phyloP scores from a whole-genome alignment of 2,329 filamentous ascomycete species.

The Stachybotrys elegans region DNA sequence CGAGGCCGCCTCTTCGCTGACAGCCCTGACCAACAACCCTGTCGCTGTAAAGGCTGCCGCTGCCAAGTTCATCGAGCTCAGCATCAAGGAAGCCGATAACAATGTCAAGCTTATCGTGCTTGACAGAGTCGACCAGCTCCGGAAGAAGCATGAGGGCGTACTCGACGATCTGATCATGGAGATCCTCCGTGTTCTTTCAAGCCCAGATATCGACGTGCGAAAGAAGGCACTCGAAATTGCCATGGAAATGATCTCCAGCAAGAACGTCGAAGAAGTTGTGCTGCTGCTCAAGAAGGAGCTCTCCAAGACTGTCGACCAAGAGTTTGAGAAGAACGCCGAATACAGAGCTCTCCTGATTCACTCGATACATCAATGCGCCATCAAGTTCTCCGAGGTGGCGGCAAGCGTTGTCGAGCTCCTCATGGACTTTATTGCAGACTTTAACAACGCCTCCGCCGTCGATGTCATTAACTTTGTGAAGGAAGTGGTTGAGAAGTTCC shows the following conservation, averaged over 20 bases:
- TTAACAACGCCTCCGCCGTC: conserved; percentile 93
- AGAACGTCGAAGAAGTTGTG: conserved; percentile 97
- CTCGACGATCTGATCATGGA: conserved; percentile 96
- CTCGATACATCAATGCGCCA: conserved; percentile 95
- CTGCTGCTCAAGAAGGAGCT: conserved; percentile 96
- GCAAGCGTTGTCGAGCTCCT: conserved; percentile 93
- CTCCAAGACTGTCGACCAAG: conserved; percentile 94
- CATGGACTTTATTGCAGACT: conserved; percentile 99
- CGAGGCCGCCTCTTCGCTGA: conserved; percentile 92
- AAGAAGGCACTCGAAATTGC: conserved; percentile 86
- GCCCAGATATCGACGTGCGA: conserved; percentile 92
- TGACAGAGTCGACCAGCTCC: conserved; percentile 83
- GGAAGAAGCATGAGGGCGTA: conserved; percentile 83
- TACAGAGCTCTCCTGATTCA: conserved; percentile 94
- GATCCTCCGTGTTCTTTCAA: conserved; percentile 88
- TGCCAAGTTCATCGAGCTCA: conserved; percentile 91
- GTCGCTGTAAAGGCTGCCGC: conserved; percentile 97
- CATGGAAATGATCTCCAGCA: conserved; percentile 96
- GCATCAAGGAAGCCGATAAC: conserved; percentile 97
- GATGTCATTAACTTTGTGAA: conserved; percentile 99
- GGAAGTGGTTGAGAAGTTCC: conserved; percentile 98
- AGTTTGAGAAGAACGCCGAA: conserved; percentile 97
- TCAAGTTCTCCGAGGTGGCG: conserved; percentile 98
- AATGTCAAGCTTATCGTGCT: conserved; percentile 98
- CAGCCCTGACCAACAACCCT: conserved; percentile 89